Percentiles rank a stretch among this genome's conserved stretches.
These are phyloP conservation scores for Globisporangium takayamanum DNA, from an alignment of 352 stramenopile species.

Conservation along the genomic window DNA sequence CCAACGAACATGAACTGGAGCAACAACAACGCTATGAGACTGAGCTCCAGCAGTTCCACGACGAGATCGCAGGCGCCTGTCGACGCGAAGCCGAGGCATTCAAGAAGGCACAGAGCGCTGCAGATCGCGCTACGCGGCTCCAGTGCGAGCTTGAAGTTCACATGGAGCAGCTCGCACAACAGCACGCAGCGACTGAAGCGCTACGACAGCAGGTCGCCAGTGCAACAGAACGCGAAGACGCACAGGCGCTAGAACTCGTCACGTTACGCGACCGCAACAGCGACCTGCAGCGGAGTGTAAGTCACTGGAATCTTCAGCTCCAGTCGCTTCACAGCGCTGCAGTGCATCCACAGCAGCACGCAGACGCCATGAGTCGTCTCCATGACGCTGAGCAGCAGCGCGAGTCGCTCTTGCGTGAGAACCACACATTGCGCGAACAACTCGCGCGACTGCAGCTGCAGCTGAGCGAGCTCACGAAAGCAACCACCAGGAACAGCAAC, in stretches of 20 bases:
- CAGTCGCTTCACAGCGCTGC: slow-evolving; percentile 1
- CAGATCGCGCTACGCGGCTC: slow-evolving; percentile 4
- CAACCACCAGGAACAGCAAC: slow-evolving; percentile 5
- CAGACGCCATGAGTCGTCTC: neutral
- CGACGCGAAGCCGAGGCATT: slow-evolving; percentile 2
- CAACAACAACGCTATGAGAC: slow-evolving; percentile 1
- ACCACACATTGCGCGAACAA: slow-evolving; percentile 26
- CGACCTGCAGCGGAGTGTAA: slow-evolving; percentile 14
- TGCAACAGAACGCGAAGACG: neutral
- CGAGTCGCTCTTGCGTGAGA: slow-evolving; percentile 22
- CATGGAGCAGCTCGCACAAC: neutral
- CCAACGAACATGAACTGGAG: neutral
- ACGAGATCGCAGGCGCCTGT: neutral
- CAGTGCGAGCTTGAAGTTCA: slow-evolving; percentile 3
- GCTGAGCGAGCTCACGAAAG: slow-evolving; percentile 21
- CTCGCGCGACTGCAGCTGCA: slow-evolving; percentile 33
- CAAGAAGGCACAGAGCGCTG: neutral
- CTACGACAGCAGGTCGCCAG: slow-evolving; percentile 4
- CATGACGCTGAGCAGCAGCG: slow-evolving; percentile 16
- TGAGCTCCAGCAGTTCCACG: slow-evolving; percentile 6
- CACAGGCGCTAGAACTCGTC: slow-evolving; percentile 5
- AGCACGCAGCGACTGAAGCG: neutral
- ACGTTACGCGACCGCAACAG: slow-evolving; percentile 8
- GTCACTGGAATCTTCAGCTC: slow-evolving; percentile 6
- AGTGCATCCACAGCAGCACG: slow-evolving; percentile 12